Conservation (phyloP, 345 rosid genomes). For the thale cress (Arabidopsis thaliana) region TAIR10.1 NC_003075.7:14790501-14791000, state of each 20-base stretch:
- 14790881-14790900: no score
- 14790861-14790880: no score
- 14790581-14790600: neutral
- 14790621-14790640: conserved; percentile 29
- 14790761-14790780: no score
- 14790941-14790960: conserved; percentile 15
- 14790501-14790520: conserved; percentile 4
- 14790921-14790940: conserved; percentile 9
- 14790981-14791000: conserved; percentile 25
- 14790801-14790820: no score
- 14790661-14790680: neutral
- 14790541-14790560: conserved; percentile 36
- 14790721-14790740: no score
- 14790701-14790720: neutral
- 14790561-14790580: neutral
- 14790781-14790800: no score
- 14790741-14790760: no score
- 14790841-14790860: no score
- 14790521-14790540: conserved; percentile 41
- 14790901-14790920: neutral
- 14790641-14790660: neutral
- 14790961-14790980: neutral
- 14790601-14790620: conserved; percentile 37
- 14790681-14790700: neutral
- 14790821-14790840: no score